Conservation (phyloP, 192 early-diverging fungal genomes). For the Irineochytrium annulatum region DNA sequence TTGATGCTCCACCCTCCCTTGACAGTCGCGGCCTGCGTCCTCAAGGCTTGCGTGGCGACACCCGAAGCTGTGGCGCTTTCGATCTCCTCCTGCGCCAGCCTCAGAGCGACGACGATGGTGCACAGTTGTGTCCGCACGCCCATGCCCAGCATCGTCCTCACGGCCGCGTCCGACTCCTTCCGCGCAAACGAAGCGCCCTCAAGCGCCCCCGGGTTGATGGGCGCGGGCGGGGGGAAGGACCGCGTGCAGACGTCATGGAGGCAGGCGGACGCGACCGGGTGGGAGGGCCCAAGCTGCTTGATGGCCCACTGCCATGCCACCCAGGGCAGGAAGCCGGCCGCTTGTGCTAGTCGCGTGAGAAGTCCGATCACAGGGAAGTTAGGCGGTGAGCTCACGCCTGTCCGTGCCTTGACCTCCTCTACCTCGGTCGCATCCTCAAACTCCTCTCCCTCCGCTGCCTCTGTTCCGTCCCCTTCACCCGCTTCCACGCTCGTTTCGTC, state of each 20-base stretch:
- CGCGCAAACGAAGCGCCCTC: slow-evolving; percentile 14
- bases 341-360: slow-evolving; percentile 16
- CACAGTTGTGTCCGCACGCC: slow-evolving; percentile 7
- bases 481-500: too few species aligned
- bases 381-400: not conserved
- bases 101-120: slow-evolving; percentile 8
- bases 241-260: slow-evolving; percentile 17
- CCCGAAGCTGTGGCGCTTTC: slow-evolving; percentile 17
- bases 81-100: slow-evolving; percentile 14
- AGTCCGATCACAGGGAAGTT: slow-evolving; percentile 11
- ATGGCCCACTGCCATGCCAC: slow-evolving; percentile 25
- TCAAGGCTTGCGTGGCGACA: slow-evolving; percentile 15
- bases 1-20: slow-evolving; percentile 8
- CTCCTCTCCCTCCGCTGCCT: too few species aligned
- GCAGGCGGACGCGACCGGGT: slow-evolving; percentile 19
- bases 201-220: slow-evolving; percentile 17
- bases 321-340: slow-evolving; percentile 18
- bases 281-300: slow-evolving; percentile 11
- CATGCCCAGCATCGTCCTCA: slow-evolving; percentile 15
- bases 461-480: not conserved
- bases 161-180: slow-evolving; percentile 23
- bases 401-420: not conserved
- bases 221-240: slow-evolving; percentile 11
- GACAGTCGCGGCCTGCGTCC: slow-evolving; percentile 9
- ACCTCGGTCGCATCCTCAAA: too few species aligned